A percentile compares a stretch with the other conserved stretches of the same genome.
phyloP scores from a whole-genome alignment of 495 filamentous ascomycete species.

The Pseudomonodictys pantanalensis region DNA sequence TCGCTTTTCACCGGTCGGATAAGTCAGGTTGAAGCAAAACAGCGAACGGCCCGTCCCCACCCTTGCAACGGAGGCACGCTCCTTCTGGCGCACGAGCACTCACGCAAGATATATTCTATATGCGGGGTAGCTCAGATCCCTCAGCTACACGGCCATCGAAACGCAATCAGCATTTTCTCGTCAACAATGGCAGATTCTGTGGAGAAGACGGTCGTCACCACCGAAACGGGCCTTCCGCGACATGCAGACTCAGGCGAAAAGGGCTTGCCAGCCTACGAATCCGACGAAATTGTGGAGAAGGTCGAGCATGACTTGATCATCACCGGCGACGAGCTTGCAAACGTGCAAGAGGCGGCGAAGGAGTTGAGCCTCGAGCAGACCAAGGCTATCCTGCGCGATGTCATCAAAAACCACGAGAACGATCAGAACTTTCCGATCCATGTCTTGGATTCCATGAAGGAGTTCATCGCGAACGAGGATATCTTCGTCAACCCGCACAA shows the following conservation, averaged over 20 bases:
- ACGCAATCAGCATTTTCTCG: too few species aligned
- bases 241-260: background rate
- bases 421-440: constrained; percentile 1
- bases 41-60: too few species aligned
- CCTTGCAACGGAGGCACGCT: too few species aligned
- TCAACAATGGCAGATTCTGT: too few species aligned
- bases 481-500: background rate
- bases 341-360: background rate
- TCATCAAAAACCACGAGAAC: constrained; percentile 2
- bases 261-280: background rate
- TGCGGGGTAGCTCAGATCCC: too few species aligned
- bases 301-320: background rate
- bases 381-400: background rate
- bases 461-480: background rate
- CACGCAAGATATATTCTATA: too few species aligned
- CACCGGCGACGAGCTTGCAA: background rate
- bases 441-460: background rate
- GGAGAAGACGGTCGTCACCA: background rate
- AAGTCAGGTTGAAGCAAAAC: too few species aligned
- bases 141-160: too few species aligned
- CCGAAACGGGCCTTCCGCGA: background rate
- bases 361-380: background rate
- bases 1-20: too few species aligned
- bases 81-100: too few species aligned
- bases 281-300: background rate